Evolutionary conservation across 768 basidiomycete species (phyloP), one percentile per base, ranked within the genome.

Genomic region (Boletus barrowsii): DNA sequence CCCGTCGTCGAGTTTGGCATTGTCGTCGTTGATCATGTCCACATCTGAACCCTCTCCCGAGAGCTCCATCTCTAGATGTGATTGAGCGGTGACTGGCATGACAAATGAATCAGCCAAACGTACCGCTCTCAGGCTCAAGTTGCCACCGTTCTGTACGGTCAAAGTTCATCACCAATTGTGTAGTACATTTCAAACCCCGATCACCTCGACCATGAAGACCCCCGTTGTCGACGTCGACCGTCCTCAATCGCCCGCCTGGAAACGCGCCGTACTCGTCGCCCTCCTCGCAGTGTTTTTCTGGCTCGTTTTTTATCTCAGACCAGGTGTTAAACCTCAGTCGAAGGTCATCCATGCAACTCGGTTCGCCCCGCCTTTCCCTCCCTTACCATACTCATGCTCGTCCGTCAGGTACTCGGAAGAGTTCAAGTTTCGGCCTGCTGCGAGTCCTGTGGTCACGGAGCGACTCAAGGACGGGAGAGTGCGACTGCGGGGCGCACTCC

Each of bases 361-460:
- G 88, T 89, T 54, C 53, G 79, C 72, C 41, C 10, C 40, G 2
- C 26, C 9, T 4, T 4, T 9, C 8, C 10, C 15, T 9, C 8
- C 7, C 4, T 9, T n/a, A 41, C 42, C 9, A 13, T 4, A 18
- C 41, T 49, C 20, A 49, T n/a, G 9, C n/a, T 17, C 35, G 35
- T 37, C n/a, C 2, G 15, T 14, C 52, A 93, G 92, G 57, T 94
- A 93, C 65, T 92, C 89, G 13, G 85, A 87, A 56, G 86, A 91
- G 62, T 81, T 80, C 74, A 90, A 86, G 69, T 93, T 80, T 66
- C 76, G 91, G 22, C 91, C 92, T 0, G 91, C 92, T 11, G 90
- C 91, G 7, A 91, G 88, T 55, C 90, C 92, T 11, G 74, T 93
- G 41, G 79, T 93, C 59, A 92, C 88, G 0, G 88, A 93, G 65